Conservation (phyloP, 2,329 filamentous ascomycete genomes). For the Eurotiales sp. region DNA sequence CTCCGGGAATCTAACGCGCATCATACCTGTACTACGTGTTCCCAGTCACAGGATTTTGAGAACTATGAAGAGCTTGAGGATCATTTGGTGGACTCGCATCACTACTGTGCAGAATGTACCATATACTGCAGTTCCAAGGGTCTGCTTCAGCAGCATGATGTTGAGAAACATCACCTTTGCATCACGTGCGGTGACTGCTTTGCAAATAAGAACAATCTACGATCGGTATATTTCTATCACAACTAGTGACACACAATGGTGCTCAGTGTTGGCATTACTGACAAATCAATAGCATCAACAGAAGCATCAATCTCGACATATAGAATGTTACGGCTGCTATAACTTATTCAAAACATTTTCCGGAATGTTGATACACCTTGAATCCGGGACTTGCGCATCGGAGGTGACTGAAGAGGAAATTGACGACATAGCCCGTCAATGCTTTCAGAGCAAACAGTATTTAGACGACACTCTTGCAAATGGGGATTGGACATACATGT, state of each 20-base stretch:
- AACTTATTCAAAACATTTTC: conserved; percentile 17
- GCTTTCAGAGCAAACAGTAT: conserved; percentile 1
- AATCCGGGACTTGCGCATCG: conserved; percentile 13
- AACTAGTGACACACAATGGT: background rate
- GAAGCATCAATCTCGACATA: conserved; percentile 16
- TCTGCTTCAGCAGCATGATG: conserved; percentile 15
- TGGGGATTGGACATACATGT: conserved; percentile 1
- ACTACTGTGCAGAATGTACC: conserved; percentile 13
- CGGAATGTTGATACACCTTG: conserved; percentile 18
- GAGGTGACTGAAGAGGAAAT: conserved; percentile 11
- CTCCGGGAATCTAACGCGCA: conserved; percentile 15
- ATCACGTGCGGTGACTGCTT: conserved; percentile 16
- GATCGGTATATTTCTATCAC: conserved; percentile 7
- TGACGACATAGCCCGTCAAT: background rate
- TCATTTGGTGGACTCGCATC: conserved; percentile 14
- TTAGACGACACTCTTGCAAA: background rate
- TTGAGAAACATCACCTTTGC: conserved; percentile 14
- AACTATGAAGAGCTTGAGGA: conserved; percentile 15
- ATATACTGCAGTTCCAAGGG: conserved; percentile 11
- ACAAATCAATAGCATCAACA: conserved; percentile 14
- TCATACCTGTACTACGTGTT: conserved; percentile 16
- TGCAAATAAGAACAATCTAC: conserved; percentile 15
- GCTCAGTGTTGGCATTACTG: background rate
- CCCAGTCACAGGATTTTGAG: conserved; percentile 14
- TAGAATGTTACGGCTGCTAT: conserved; percentile 18